Conservation (phyloP, 2,329 filamentous ascomycete species). For the Emydomyces testavorans region DNA sequence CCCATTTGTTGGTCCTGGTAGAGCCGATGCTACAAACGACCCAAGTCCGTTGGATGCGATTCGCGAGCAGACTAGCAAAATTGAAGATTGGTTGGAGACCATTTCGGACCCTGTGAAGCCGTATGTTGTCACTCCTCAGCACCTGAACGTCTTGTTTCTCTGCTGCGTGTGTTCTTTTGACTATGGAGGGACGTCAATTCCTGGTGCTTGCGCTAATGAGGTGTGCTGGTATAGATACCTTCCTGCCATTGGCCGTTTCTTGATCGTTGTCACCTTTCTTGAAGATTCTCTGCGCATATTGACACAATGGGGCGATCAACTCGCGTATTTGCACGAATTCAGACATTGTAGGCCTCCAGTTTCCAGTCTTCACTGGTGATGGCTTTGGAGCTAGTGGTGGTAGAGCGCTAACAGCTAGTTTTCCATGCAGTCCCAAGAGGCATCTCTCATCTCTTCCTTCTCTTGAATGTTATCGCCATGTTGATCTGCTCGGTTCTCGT, state of each 20-base stretch:
- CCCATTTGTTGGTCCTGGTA: slow-evolving; percentile 54
- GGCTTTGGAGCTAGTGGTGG: not conserved
- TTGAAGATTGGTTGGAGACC: slow-evolving; percentile 84
- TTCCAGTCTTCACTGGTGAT: not conserved
- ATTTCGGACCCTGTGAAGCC: slow-evolving; percentile 86
- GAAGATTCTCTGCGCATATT: slow-evolving; percentile 93
- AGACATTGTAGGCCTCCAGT: slow-evolving; percentile 63
- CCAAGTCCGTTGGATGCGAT: slow-evolving; percentile 76
- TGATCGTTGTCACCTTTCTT: slow-evolving; percentile 96
- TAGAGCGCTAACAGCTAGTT: not conserved
- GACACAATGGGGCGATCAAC: slow-evolving; percentile 94
- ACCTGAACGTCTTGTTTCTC: too few species aligned
- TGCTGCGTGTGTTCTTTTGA: too few species aligned
- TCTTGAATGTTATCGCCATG: slow-evolving; percentile 86
- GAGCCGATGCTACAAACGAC: slow-evolving; percentile 51
- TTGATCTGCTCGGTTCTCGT: slow-evolving; percentile 67
- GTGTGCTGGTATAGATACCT: slow-evolving; percentile 54
- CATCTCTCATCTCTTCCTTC: slow-evolving; percentile 83
- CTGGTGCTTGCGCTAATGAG: not conserved
- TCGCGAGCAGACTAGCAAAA: slow-evolving; percentile 91
- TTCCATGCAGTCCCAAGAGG: slow-evolving; percentile 61
- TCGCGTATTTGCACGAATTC: slow-evolving; percentile 86
- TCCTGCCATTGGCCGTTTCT: slow-evolving; percentile 86
- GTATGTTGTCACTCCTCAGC: too few species aligned
- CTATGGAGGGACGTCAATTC: not conserved